Percentiles rank a stretch among this genome's conserved stretches.
Conservation (phyloP, 441 rosid genomes). For the Pelargonium cotyledonis region DNA sequence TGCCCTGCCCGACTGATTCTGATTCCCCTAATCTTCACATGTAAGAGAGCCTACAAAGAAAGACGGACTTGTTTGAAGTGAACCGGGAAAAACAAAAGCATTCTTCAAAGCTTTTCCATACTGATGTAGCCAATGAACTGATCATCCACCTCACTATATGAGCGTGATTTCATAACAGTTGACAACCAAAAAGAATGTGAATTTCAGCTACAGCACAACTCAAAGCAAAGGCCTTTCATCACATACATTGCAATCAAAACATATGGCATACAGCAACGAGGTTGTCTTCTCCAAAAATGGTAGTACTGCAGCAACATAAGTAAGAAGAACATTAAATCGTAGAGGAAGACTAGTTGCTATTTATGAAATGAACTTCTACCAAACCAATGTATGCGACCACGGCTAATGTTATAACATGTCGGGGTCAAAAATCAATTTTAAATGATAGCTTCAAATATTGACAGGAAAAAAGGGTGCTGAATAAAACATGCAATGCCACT, state of each 20-base stretch:
- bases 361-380: background rate
- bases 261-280: slow-evolving; percentile 88
- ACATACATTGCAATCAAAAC: slow-evolving; percentile 19
- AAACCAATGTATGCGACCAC: too few species aligned
- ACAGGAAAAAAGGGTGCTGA: too few species aligned
- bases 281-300: slow-evolving; percentile 97
- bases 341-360: background rate
- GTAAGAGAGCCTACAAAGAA: background rate
- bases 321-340: slow-evolving; percentile 12
- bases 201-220: slow-evolving; percentile 12
- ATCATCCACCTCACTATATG: slow-evolving; percentile 17
- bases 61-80: too few species aligned
- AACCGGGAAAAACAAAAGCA: slow-evolving; percentile 1
- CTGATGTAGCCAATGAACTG: slow-evolving; percentile 23
- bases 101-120: too few species aligned
- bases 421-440: too few species aligned
- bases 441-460: too few species aligned
- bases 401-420: too few species aligned
- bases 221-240: background rate
- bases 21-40: background rate
- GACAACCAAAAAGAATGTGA: slow-evolving; percentile 22
- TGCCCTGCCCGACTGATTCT: too few species aligned
- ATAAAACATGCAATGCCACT: too few species aligned
- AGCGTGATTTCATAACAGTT: slow-evolving; percentile 31
- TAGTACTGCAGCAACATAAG: slow-evolving; percentile 48